Conservation (phyloP, 192 early-diverging fungal genomes). For the Linnemannia hyalina region DNA sequence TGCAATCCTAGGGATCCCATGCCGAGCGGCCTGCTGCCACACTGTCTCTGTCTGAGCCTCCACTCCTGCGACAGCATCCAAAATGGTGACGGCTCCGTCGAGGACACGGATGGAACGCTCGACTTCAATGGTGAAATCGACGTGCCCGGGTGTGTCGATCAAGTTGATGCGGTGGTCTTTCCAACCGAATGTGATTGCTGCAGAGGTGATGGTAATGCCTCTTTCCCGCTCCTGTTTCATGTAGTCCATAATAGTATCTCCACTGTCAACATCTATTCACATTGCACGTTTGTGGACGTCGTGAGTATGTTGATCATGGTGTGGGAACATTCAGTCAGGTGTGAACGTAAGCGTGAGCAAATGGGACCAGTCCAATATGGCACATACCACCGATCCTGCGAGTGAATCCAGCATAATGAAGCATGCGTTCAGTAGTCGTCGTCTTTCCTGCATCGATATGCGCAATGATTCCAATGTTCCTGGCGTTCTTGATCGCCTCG, state of each 20-base stretch:
- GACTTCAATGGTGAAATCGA: conserved; percentile 97
- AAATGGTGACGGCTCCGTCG: conserved; percentile 92
- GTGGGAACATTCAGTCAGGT: conserved; percentile 1
- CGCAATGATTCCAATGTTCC: conserved; percentile 96
- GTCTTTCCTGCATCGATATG: conserved; percentile 98
- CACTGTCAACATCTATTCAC: conserved; percentile 84
- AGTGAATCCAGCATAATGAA: conserved; percentile 94
- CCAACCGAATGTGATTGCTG: conserved; percentile 91
- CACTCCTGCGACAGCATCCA: conserved; percentile 97
- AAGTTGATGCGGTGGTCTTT: conserved; percentile 84
- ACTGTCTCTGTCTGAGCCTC: conserved; percentile 98
- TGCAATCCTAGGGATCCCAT: conserved; percentile 83
- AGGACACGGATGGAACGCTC: conserved; percentile 91
- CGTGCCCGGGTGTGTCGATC: conserved; percentile 97
- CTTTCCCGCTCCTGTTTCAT: conserved; percentile 89
- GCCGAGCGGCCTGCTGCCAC: conserved; percentile 89
- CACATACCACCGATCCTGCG: conserved; percentile 82
- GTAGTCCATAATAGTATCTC: conserved; percentile 96
- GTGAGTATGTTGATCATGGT: neutral
- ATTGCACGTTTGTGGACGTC: neutral
- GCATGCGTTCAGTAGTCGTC: conserved; percentile 98
- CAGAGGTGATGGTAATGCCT: conserved; percentile 95
- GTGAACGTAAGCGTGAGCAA: neutral
- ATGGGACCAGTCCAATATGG: neutral
- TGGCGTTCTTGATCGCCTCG: conserved; percentile 58